Evolutionary conservation across 2,329 filamentous ascomycete species (phyloP).

Genomic region (Talaromyces sp.): DNA sequence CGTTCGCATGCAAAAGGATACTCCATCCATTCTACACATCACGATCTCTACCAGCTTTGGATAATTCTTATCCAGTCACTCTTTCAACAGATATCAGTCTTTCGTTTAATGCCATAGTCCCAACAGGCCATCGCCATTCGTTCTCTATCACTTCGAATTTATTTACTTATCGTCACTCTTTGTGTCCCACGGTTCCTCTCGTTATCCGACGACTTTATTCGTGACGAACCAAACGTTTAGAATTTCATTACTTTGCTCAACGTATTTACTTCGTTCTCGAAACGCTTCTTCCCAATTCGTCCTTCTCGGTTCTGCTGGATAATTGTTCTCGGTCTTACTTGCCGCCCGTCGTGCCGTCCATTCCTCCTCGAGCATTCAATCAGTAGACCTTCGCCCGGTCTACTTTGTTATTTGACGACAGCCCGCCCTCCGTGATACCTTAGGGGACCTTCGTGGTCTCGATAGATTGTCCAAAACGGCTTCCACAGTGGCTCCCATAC

Average conservation of each 20-base stretch:
- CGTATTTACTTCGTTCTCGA: not conserved
- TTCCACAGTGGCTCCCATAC: conserved; percentile 60
- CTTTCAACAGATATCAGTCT: conserved; percentile 7
- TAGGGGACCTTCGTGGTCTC: conserved; percentile 35
- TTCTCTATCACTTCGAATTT: conserved; percentile 6
- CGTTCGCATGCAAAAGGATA: conserved; percentile 8
- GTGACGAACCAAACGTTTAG: conserved; percentile 16
- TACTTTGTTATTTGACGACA: conserved; percentile 8
- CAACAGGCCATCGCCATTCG: conserved; percentile 2
- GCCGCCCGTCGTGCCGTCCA: not conserved
- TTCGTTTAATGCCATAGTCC: conserved; percentile 9
- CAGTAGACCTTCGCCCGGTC: not conserved
- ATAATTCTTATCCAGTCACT: not conserved
- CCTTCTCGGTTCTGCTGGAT: not conserved
- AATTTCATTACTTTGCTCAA: not conserved
- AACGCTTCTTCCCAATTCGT: not conserved
- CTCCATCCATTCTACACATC: not conserved
- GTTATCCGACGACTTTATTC: conserved; percentile 15
- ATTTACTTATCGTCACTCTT: conserved; percentile 15
- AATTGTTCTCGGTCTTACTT: not conserved
- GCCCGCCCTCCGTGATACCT: conserved; percentile 16
- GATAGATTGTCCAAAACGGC: conserved; percentile 47
- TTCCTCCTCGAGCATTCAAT: not conserved
- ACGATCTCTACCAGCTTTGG: not conserved
- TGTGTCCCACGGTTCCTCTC: conserved; percentile 20